A percentile compares a stretch with the other conserved stretches of the same genome.
Conservation (phyloP, 768 basidiomycete genomes). For the Psilocybe sp. region DNA sequence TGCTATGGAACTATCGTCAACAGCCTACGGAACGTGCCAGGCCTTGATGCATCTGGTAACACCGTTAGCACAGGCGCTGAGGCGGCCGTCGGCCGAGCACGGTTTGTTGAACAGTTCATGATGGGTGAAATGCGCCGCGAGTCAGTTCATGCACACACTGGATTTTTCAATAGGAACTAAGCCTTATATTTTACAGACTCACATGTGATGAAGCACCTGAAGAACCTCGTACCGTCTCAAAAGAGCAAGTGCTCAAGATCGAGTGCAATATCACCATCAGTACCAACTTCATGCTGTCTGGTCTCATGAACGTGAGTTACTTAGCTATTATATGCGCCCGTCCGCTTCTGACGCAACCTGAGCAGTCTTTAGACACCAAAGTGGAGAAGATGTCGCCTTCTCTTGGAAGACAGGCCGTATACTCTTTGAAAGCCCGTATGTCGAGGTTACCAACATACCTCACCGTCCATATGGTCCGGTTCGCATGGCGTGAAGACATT, state of each 20-base stretch:
- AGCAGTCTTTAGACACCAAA: slow-evolving; percentile 80
- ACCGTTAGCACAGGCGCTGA: slow-evolving; percentile 21
- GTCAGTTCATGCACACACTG: slow-evolving; percentile 28
- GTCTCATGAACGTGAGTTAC: slow-evolving; percentile 69
- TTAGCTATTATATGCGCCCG: not conserved
- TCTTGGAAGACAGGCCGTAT: slow-evolving; percentile 77
- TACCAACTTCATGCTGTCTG: slow-evolving; percentile 87
- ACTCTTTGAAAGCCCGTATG: slow-evolving; percentile 77
- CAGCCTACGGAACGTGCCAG: slow-evolving; percentile 70
- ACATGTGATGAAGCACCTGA: slow-evolving; percentile 81
- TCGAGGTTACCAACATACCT: slow-evolving; percentile 83
- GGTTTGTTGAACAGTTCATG: slow-evolving; percentile 80
- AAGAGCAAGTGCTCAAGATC: slow-evolving; percentile 81
- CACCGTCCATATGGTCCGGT: slow-evolving; percentile 93
- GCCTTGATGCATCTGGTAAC: slow-evolving; percentile 33
- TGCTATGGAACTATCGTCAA: slow-evolving; percentile 79
- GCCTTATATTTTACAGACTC: slow-evolving; percentile 43
- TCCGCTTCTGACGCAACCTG: not conserved
- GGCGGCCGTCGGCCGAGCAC: slow-evolving; percentile 34
- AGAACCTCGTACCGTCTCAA: slow-evolving; percentile 60
- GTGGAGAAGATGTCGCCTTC: slow-evolving; percentile 82
- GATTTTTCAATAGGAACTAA: not conserved
- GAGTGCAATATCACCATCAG: slow-evolving; percentile 87
- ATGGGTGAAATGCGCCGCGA: slow-evolving; percentile 75
- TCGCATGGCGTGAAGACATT: slow-evolving; percentile 92